Evolutionary conservation across 2,329 filamentous ascomycete genomes (phyloP), one percentile per base, ranked within the genome.

Genomic region (Tolypocladium tundrense): DNA sequence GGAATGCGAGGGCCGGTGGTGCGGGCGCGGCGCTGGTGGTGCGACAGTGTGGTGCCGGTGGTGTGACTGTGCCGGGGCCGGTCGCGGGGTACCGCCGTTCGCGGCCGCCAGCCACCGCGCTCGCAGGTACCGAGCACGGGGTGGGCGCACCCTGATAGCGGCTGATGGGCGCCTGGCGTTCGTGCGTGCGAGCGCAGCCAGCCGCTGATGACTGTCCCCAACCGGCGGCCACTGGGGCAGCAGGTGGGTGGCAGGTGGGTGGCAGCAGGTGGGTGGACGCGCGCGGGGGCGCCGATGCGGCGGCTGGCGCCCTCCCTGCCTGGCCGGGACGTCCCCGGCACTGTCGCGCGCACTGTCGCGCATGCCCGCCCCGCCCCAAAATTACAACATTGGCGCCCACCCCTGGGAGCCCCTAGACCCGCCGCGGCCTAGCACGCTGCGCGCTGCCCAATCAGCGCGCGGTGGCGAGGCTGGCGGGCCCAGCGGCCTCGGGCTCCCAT

Each of bases 401-500:
- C 58, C 57, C 55, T 41, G 42, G 40, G 53, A 42, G 59, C 57
- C 57, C 41, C 67, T 68, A 67, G 57, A 37, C 62, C 62, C 31
- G 5, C 9, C n/a, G 19, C n/a, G 55, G 54, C 27, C 55, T 68
- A 67, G 66, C 57, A 54, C 21, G 8, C 54, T 64, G 60, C 59
- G 56, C 42, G 55, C 58, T 61, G 58, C 60, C 69, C 70, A 72
- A 71, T 72, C 66, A 69, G 58, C 60, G 53, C 54, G 56, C 56
- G 65, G 70, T 71, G 70, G 69, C 68, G 64, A 72, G 63, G 61
- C 55, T 37, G 53, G 62, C 64, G 66, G 61, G 65, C 58, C 64
- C 60, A 57, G 60, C 59, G 63, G 59, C 60, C 60, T 51, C 60
- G 40, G 41, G 48, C 59, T 61, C 48, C 67, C 61, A 72, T 72